These are phyloP conservation scores for Apocynum venetum DNA, from an alignment of 257 asterid genomes.

Conservation along the genomic window DNA sequence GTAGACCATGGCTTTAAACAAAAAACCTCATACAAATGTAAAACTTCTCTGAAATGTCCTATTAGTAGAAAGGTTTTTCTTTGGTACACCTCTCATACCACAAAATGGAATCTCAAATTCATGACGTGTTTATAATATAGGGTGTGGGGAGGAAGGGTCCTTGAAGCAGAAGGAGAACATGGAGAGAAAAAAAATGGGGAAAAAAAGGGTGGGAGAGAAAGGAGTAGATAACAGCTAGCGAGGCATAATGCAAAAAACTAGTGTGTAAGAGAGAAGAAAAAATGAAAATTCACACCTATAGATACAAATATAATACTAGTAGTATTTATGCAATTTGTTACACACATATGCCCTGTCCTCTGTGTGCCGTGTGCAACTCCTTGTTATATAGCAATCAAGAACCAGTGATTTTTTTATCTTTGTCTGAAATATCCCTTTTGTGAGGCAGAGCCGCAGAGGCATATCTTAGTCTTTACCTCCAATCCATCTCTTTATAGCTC, in stretches of 20 bases:
- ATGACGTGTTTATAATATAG: no score
- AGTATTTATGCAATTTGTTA: background rate
- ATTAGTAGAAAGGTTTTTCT: no score
- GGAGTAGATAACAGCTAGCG: conserved; percentile 10
- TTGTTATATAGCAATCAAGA: background rate
- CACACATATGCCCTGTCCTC: background rate
- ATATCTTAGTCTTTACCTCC: conserved; percentile 10
- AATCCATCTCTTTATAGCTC: background rate
- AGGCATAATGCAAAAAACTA: conserved; percentile 15
- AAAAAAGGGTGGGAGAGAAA: background rate
- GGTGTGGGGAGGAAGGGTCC: no score
- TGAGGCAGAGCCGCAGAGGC: conserved; percentile 16
- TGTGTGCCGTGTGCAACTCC: background rate
- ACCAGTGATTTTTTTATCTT: background rate
- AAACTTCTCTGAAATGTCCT: no score
- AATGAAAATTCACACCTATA: background rate
- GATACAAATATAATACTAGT: background rate
- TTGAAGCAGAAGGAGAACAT: no score
- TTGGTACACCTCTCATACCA: no score
- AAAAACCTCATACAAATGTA: no score
- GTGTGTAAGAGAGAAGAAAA: background rate
- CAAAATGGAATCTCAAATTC: no score
- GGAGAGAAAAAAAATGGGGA: background rate
- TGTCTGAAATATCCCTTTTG: conserved; percentile 5
- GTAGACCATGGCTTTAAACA: no score